These are phyloP conservation scores for Vaccinium myrtillus DNA, from an alignment of 148 eudicot species.

Conservation along the genomic window DNA sequence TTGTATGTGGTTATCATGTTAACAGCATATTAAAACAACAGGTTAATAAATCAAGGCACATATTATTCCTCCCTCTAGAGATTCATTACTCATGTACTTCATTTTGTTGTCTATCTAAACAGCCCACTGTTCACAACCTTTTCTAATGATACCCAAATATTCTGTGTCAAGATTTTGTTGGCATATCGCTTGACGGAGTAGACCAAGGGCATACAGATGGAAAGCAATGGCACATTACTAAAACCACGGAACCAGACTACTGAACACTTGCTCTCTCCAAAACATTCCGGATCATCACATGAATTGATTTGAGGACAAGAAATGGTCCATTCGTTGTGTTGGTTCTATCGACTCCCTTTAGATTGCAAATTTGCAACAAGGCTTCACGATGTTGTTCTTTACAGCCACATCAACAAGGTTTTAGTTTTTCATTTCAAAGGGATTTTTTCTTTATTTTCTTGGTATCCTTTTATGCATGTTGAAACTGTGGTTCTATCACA, in stretches of 20 bases:
- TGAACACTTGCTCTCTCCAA: conserved; percentile 11
- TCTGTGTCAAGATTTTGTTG: neutral
- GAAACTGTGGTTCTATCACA: neutral
- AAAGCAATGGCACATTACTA: neutral
- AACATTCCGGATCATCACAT: neutral
- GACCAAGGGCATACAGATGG: neutral
- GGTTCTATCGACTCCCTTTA: too few relatives aligned
- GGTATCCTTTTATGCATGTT: neutral
- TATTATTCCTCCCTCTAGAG: neutral
- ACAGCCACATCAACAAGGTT: neutral
- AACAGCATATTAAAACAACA: neutral
- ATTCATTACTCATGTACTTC: neutral
- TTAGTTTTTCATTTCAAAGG: neutral
- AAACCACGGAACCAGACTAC: neutral
- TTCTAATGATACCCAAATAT: neutral
- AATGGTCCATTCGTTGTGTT: neutral
- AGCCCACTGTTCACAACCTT: neutral
- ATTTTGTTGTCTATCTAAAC: neutral
- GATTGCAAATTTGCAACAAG: neutral
- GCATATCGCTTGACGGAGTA: neutral
- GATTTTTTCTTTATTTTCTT: neutral
- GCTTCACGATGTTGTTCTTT: neutral
- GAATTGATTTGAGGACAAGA: too few relatives aligned
- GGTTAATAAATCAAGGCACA: neutral
- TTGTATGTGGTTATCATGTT: neutral